These are phyloP conservation scores for Aureobasidium leucospermi DNA, from an alignment of 2,329 filamentous ascomycete species.

Conservation along the genomic window DNA sequence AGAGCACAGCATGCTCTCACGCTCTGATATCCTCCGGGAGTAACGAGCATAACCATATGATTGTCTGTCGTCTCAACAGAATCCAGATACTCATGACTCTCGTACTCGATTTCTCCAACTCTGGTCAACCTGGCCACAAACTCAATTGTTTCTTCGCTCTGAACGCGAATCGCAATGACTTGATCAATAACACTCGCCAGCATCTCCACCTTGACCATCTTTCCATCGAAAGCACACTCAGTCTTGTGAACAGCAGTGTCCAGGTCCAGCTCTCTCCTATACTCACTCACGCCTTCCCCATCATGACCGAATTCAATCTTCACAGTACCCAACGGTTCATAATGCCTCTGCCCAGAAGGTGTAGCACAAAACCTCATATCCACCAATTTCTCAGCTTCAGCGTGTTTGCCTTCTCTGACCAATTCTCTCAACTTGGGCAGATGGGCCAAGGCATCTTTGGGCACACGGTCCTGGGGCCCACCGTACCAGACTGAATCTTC, in stretches of 20 bases:
- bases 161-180: constrained; percentile 31
- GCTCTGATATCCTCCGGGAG: neutral
- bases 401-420: constrained; percentile 34
- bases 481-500: constrained; percentile 45
- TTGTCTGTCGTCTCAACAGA: constrained; percentile 28
- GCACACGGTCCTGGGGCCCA: constrained; percentile 37
- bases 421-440: constrained; percentile 34
- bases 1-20: neutral
- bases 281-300: constrained; percentile 21
- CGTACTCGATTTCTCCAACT: constrained; percentile 36
- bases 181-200: constrained; percentile 38
- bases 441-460: constrained; percentile 26
- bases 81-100: constrained; percentile 39
- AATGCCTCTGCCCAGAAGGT: constrained; percentile 41
- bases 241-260: constrained; percentile 30
- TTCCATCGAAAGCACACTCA: constrained; percentile 30
- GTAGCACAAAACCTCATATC: constrained; percentile 38
- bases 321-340: constrained; percentile 35
- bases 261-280: constrained; percentile 36
- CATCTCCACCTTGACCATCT: constrained; percentile 30
- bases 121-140: constrained; percentile 29
- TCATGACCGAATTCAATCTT: neutral
- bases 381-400: constrained; percentile 36
- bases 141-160: constrained; percentile 17
- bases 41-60: neutral